Conservation (phyloP, 768 basidiomycete genomes). For the Plicaturopsis crispa region DNA sequence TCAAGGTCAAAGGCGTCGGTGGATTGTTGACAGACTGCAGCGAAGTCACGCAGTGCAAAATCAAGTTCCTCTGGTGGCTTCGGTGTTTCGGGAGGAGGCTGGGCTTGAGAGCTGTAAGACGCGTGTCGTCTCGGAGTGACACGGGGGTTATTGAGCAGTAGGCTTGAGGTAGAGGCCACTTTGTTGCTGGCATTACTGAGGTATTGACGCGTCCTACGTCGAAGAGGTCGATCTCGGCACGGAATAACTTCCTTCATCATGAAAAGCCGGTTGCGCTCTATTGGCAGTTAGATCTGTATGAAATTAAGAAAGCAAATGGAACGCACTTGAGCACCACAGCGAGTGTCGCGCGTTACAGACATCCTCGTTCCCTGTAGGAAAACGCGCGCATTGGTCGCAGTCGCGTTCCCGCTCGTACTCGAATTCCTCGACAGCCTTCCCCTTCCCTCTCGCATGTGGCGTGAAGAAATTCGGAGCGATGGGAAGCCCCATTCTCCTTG, state of each 20-base stretch:
- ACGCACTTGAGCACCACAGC: slow-evolving; percentile 43
- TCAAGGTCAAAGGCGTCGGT: slow-evolving; percentile 27
- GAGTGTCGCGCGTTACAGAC: slow-evolving; percentile 43
- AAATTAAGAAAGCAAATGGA: slow-evolving; percentile 5
- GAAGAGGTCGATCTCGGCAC: not conserved
- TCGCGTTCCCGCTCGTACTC: too few species aligned
- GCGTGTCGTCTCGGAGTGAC: slow-evolving; percentile 18
- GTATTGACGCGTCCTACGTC: not conserved
- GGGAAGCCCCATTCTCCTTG: slow-evolving; percentile 21
- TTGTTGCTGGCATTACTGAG: too few species aligned
- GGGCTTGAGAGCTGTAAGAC: slow-evolving; percentile 14
- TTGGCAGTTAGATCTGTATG: slow-evolving; percentile 5
- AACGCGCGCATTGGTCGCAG: too few species aligned
- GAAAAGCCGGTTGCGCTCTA: slow-evolving; percentile 26
- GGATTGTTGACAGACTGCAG: too few species aligned
- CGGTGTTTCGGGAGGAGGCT: not conserved
- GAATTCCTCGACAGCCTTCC: too few species aligned
- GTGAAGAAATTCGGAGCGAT: slow-evolving; percentile 44
- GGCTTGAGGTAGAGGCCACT: too few species aligned
- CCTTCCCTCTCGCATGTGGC: slow-evolving; percentile 51
- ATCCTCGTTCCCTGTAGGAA: slow-evolving; percentile 30
- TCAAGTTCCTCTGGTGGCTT: slow-evolving; percentile 8
- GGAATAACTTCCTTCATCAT: slow-evolving; percentile 27
- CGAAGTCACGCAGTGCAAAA: too few species aligned
- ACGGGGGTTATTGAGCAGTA: too few species aligned